Conservation (phyloP, 345 rosid species). For the Eucalyptus cloeziana region DNA sequence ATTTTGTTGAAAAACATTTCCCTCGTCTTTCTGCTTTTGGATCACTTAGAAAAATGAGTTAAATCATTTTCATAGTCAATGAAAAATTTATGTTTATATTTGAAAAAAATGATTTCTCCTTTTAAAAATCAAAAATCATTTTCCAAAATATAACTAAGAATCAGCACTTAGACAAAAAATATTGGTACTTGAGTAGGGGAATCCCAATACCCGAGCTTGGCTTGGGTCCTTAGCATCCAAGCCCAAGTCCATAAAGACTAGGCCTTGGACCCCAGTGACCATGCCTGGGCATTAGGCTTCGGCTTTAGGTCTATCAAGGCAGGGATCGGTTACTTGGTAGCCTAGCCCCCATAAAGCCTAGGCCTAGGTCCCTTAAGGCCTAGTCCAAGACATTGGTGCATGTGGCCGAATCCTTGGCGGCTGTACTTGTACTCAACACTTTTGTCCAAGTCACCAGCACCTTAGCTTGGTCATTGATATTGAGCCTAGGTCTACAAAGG, state of each 20-base stretch:
- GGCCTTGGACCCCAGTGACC: not conserved
- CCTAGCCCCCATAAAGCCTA: too few relatives aligned
- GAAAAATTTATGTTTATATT: too few relatives aligned
- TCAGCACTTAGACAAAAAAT: fast-evolving
- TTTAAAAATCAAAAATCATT: too few relatives aligned
- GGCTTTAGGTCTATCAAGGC: fast-evolving
- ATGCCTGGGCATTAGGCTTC: not conserved
- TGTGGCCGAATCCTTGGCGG: fast-evolving
- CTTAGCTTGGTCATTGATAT: too few relatives aligned
- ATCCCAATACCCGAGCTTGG: not conserved
- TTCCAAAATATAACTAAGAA: too few relatives aligned
- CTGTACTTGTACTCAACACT: too few relatives aligned
- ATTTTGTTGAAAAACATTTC: not conserved
- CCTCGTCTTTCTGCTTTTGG: not conserved
- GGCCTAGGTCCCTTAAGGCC: too few relatives aligned
- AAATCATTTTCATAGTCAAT: too few relatives aligned
- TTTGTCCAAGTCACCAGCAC: fast-evolving
- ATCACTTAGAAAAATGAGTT: not conserved
- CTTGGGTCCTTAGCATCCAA: not conserved
- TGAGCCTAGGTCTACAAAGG: too few relatives aligned
- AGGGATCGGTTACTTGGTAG: not conserved
- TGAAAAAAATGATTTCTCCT: not conserved
- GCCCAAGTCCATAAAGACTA: not conserved
- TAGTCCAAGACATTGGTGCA: too few relatives aligned
- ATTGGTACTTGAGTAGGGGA: fast-evolving